phyloP scores from a whole-genome alignment of 805 yeast species.

The Candida patagonica region DNA sequence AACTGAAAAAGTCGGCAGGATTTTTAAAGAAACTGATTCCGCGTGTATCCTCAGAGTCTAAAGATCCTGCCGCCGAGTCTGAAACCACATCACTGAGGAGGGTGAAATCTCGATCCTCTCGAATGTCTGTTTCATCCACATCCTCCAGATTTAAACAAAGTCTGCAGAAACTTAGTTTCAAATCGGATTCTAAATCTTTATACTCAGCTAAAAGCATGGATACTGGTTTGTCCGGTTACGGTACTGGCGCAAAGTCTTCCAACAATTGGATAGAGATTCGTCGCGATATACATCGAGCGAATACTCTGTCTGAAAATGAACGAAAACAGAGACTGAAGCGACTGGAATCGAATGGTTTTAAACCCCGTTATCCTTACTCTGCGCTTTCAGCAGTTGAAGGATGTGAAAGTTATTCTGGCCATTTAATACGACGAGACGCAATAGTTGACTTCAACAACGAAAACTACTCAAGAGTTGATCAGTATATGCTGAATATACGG shows the following conservation, averaged over 20 bases:
- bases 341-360: conserved; percentile 51
- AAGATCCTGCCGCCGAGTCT: background rate
- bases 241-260: conserved; percentile 4
- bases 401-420: conserved; percentile 19
- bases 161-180: conserved; percentile 4
- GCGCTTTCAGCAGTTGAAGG: conserved; percentile 16
- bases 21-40: conserved; percentile 20
- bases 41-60: conserved; percentile 1
- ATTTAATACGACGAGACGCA: conserved; percentile 12
- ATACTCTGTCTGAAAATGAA: conserved; percentile 58
- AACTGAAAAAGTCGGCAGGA: conserved; percentile 24
- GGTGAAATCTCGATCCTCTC: conserved; percentile 17
- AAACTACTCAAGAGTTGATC: conserved; percentile 23
- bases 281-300: conserved; percentile 62
- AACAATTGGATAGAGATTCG: conserved; percentile 43
- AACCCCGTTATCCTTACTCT: conserved; percentile 48
- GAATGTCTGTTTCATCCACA: conserved; percentile 13
- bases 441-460: conserved; percentile 11
- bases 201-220: conserved; percentile 1
- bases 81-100: conserved; percentile 8
- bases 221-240: no score
- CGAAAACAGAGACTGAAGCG: conserved; percentile 50
- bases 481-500: conserved; percentile 24
- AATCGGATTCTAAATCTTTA: background rate
- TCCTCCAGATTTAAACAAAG: conserved; percentile 8